phyloP scores from a whole-genome alignment of 116 monocot species.

The Zostera marina region DNA sequence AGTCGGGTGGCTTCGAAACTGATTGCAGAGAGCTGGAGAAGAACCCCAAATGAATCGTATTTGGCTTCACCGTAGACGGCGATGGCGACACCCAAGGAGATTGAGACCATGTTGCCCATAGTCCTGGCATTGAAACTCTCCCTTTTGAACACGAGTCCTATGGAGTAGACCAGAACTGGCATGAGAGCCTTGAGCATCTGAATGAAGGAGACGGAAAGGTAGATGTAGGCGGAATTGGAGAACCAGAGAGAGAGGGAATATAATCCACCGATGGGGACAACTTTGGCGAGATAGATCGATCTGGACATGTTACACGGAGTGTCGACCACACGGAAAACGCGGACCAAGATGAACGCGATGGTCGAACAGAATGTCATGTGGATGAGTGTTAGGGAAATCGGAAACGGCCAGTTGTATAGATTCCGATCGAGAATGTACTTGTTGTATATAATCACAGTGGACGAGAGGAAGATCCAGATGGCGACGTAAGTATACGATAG shows the following conservation, averaged over 20 bases:
- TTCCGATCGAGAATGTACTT: slow-evolving; percentile 68
- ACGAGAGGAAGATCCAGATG: slow-evolving; percentile 58
- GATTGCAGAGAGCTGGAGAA: slow-evolving; percentile 36
- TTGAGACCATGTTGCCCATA: slow-evolving; percentile 66
- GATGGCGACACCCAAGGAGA: slow-evolving; percentile 57
- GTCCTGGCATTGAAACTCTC: slow-evolving; percentile 28
- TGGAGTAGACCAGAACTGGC: slow-evolving; percentile 72
- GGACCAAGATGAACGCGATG: slow-evolving; percentile 50
- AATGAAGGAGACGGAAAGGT: slow-evolving; percentile 77
- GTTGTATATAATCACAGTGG: slow-evolving; percentile 81
- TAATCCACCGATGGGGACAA: slow-evolving; percentile 50
- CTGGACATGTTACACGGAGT: slow-evolving; percentile 31
- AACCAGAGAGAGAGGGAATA: slow-evolving; percentile 67
- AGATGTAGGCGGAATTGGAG: slow-evolving; percentile 80
- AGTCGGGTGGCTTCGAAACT: slow-evolving; percentile 38
- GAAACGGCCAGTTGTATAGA: slow-evolving; percentile 67
- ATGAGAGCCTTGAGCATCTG: slow-evolving; percentile 85
- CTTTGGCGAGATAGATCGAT: slow-evolving; percentile 34
- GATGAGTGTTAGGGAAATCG: slow-evolving; percentile 53
- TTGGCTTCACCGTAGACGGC: slow-evolving; percentile 65
- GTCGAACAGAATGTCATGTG: slow-evolving; percentile 70
- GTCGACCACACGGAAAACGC: slow-evolving; percentile 41
- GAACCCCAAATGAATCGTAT: slow-evolving; percentile 21
- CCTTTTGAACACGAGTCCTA: slow-evolving; percentile 41
- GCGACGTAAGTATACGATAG: slow-evolving; percentile 51